Evolutionary conservation across 2,329 filamentous ascomycete species (phyloP), one percentile per base, ranked within the genome.

Genomic region (Raffaelea arxii): DNA sequence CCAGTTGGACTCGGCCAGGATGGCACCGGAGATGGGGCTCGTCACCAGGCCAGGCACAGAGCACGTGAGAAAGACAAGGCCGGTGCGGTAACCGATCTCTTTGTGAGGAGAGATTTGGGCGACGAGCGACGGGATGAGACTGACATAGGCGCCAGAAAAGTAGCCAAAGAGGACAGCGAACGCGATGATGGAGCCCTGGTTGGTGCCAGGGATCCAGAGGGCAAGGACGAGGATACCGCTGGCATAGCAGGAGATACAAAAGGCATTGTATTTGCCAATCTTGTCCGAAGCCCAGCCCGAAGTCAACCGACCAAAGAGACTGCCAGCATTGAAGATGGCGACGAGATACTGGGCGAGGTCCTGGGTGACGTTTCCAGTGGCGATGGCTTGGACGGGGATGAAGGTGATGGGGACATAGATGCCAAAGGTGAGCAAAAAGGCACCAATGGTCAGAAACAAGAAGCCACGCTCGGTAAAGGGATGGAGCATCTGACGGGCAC

Each of bases 41-140:
- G 72, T 68, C 5, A 71, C 68, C 32, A 80, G 58, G 9, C 71
- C 74, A 0, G 70, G 72, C 23, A 80, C 57, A 14, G 69, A 66
- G n/a, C 71, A 60, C 12, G 73, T 58, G 14, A 69, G 68, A 55
- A 77, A 78, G 42, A 72, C 62, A 0, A 69, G 66, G 0, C 77
- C 77, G 3, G 68, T 73, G 6, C 75, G 65, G 11, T 74, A 67
- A 2, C 77, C 78, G 9, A 80, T 71, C 54, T 77, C 67, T 2
- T 65, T 60, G 46, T 75, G 62, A 27, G 75, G 72, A 2, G 71
- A 75, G 49, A 82, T 75, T 51, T 82, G 73, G 2, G 61, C 62
- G 4, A 68, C 56, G 2, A 70, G 59, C 1, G 65, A 60, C 7
- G 60, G 58, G 11, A 65, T 57, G 4, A 70, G 55, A 10, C 64